Evolutionary conservation across 345 rosid species (phyloP).

Genomic region (Sisymbrium irio): DNA sequence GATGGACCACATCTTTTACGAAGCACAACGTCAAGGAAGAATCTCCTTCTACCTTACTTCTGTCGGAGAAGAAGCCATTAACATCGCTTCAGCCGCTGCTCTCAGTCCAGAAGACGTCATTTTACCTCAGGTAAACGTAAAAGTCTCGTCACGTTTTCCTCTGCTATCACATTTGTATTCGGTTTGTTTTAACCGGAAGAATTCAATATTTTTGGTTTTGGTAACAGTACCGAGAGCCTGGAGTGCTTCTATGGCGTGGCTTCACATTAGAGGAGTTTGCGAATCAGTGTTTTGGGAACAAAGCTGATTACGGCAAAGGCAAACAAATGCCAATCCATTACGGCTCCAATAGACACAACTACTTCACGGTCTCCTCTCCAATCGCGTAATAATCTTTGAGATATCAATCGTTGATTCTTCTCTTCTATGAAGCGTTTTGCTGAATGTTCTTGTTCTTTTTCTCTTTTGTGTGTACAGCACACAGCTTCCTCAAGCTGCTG

Average conservation of each 20-base stretch:
- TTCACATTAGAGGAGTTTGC: conserved; percentile 69
- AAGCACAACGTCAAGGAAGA: conserved; percentile 87
- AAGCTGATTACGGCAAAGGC: conserved; percentile 73
- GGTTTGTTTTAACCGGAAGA: background rate
- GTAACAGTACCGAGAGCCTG: conserved; percentile 70
- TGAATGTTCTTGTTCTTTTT: too few relatives aligned
- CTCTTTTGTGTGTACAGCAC: conserved; percentile 44
- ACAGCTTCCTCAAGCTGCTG: conserved; percentile 81
- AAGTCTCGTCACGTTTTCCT: background rate
- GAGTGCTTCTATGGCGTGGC: conserved; percentile 75
- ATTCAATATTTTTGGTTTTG: too few relatives aligned
- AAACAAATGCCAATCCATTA: conserved; percentile 87
- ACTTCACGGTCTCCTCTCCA: conserved; percentile 72
- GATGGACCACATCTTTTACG: conserved; percentile 69
- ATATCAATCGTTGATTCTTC: background rate
- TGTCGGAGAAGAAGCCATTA: conserved; percentile 74
- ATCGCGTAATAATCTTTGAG: conserved; percentile 49
- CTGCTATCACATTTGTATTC: background rate
- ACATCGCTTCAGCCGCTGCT: conserved; percentile 80
- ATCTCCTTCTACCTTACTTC: conserved; percentile 69
- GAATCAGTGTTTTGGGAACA: conserved; percentile 69
- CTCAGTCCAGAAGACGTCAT: conserved; percentile 55
- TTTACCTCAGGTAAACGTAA: conserved; percentile 52
- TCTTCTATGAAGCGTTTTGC: background rate
- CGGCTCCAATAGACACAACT: conserved; percentile 64